Conservation (phyloP, 2,329 filamentous ascomycete genomes). For the Trichophyton verrucosum region DNA sequence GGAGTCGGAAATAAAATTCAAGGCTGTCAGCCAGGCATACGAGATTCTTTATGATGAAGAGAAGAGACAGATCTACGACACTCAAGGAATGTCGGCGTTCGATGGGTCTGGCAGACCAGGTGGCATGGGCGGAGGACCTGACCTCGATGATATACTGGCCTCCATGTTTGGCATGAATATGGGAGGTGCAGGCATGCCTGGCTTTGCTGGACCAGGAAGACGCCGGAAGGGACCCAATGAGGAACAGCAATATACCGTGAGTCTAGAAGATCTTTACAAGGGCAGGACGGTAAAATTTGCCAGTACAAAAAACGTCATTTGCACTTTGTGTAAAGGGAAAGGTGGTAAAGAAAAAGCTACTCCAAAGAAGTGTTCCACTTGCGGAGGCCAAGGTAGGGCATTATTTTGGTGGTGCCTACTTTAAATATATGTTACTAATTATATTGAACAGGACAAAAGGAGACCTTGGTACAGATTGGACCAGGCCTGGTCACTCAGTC, state of each 20-base stretch:
- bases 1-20: conserved; percentile 80
- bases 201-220: conserved; percentile 39
- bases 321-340: conserved; percentile 70
- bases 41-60: conserved; percentile 95
- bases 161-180: conserved; percentile 66
- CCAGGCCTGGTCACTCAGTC: conserved; percentile 76
- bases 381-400: conserved; percentile 56
- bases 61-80: conserved; percentile 83
- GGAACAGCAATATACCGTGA: conserved; percentile 56
- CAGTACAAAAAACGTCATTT: conserved; percentile 87
- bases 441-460: conserved; percentile 47
- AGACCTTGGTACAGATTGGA: conserved; percentile 69
- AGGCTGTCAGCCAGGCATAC: conserved; percentile 84
- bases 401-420: not conserved
- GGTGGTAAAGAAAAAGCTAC: conserved; percentile 90
- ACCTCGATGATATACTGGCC: conserved; percentile 82
- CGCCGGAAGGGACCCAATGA: conserved; percentile 27
- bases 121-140: conserved; percentile 46
- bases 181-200: conserved; percentile 33
- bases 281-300: conserved; percentile 96
- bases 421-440: not conserved
- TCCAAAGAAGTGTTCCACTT: conserved; percentile 67
- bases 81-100: conserved; percentile 91
- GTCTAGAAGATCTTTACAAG: conserved; percentile 91
- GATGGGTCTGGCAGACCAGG: conserved; percentile 60